These are phyloP conservation scores for Saccharomycopsis schoenii DNA, from an alignment of 805 yeast genomes.

Conservation along the genomic window DNA sequence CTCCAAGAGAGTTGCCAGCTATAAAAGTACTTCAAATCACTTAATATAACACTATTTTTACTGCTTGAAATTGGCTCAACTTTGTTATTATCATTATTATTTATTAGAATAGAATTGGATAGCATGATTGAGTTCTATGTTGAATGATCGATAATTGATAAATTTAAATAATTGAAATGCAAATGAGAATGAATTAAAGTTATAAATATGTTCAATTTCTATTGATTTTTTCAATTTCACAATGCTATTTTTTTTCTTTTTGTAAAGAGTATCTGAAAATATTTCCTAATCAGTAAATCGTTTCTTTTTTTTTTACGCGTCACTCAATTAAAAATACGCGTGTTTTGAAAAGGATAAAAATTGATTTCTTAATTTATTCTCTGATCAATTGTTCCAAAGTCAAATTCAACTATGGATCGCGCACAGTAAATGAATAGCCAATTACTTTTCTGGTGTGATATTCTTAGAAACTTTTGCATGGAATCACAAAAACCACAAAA, in stretches of 20 bases:
- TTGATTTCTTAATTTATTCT: too few species aligned
- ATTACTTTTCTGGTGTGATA: neutral
- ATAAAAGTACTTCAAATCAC: constrained; percentile 5
- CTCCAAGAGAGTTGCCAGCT: constrained; percentile 60
- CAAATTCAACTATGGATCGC: neutral
- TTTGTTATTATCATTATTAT: neutral
- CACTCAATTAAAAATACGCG: neutral
- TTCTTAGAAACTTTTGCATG: neutral
- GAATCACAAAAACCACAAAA: neutral
- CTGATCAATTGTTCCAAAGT: neutral
- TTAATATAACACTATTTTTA: neutral
- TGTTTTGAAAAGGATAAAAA: neutral
- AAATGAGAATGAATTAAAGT: too few species aligned
- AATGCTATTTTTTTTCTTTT: neutral
- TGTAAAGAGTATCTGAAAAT: neutral
- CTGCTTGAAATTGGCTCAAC: neutral
- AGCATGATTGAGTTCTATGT: neutral
- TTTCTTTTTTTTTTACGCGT: neutral
- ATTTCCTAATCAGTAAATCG: neutral
- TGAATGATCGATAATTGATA: too few species aligned
- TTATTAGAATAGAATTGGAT: neutral
- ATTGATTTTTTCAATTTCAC: too few species aligned
- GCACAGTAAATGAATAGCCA: neutral
- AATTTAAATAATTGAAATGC: neutral
- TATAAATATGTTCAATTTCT: too few species aligned